A percentile compares a stretch with the other conserved stretches of the same genome.
Evolutionary conservation across 2,329 filamentous ascomycete genomes (phyloP).

Genomic region (Hymenoscyphus linearis): DNA sequence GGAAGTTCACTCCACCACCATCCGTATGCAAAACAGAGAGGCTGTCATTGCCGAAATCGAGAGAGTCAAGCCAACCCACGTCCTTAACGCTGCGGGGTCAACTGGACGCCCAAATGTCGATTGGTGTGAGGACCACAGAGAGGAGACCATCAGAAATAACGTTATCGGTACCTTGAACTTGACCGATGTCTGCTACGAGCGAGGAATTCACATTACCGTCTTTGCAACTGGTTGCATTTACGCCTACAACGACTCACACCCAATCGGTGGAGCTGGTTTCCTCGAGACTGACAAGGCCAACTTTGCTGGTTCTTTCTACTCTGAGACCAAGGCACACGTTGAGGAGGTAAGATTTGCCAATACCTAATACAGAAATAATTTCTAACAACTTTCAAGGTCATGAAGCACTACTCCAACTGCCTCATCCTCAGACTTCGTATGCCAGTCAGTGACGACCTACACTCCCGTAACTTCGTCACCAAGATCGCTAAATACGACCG

Average conservation of each 20-base stretch:
- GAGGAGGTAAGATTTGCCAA: constrained; percentile 46
- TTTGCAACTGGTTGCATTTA: constrained; percentile 66
- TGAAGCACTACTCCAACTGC: constrained; percentile 56
- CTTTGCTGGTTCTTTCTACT: constrained; percentile 65
- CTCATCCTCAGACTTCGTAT: constrained; percentile 63
- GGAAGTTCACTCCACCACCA: constrained; percentile 53
- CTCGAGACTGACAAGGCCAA: constrained; percentile 58
- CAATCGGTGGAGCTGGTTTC: constrained; percentile 55
- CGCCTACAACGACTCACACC: constrained; percentile 55
- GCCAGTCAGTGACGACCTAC: constrained; percentile 63
- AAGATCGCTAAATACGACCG: constrained; percentile 61
- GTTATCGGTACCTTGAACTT: constrained; percentile 61
- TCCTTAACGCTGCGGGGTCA: constrained; percentile 61
- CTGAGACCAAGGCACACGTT: constrained; percentile 59
- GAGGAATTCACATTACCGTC: constrained; percentile 57
- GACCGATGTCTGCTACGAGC: constrained; percentile 54
- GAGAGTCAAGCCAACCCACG: constrained; percentile 57
- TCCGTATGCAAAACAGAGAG: constrained; percentile 60
- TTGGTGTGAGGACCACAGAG: constrained; percentile 67
- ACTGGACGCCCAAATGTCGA: constrained; percentile 65
- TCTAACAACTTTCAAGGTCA: constrained; percentile 40
- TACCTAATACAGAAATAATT: background rate
- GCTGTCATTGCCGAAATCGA: constrained; percentile 52
- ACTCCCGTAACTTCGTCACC: constrained; percentile 63
- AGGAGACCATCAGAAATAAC: constrained; percentile 62